phyloP scores from a whole-genome alignment of 768 basidiomycete genomes.

The Jaapia argillacea region DNA sequence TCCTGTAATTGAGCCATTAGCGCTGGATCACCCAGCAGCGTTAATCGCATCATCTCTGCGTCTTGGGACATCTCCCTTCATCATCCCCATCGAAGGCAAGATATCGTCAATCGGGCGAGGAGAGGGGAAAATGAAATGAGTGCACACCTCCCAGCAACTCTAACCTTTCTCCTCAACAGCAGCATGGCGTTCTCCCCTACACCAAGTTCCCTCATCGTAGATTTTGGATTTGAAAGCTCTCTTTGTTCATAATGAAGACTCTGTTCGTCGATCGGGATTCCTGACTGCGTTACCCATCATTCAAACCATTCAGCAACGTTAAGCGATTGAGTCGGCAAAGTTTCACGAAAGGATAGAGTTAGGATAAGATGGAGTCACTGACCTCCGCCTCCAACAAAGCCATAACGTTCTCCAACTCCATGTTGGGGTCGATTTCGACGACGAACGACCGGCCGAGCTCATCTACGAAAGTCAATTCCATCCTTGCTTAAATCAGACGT shows the following conservation, averaged over 20 bases:
- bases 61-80: slow-evolving; percentile 65
- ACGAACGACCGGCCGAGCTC: slow-evolving; percentile 53
- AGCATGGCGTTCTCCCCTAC: slow-evolving; percentile 59
- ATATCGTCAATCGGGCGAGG: too few species aligned
- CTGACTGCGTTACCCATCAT: slow-evolving; percentile 39
- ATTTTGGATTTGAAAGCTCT: slow-evolving; percentile 55
- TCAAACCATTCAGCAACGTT: not conserved
- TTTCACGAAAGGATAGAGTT: not conserved
- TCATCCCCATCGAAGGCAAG: too few species aligned
- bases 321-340: slow-evolving; percentile 2
- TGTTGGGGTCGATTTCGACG: slow-evolving; percentile 81
- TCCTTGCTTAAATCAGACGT: too few species aligned
- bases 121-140: too few species aligned
- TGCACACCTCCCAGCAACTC: slow-evolving; percentile 33
- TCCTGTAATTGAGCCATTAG: slow-evolving; percentile 66
- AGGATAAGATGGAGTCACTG: slow-evolving; percentile 17
- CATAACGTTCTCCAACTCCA: slow-evolving; percentile 90
- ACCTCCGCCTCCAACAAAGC: slow-evolving; percentile 95
- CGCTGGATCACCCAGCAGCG: slow-evolving; percentile 74
- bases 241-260: slow-evolving; percentile 57
- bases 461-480: slow-evolving; percentile 66
- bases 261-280: slow-evolving; percentile 64
- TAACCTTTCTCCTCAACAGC: slow-evolving; percentile 52
- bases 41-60: slow-evolving; percentile 84
- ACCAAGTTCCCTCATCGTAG: slow-evolving; percentile 59